These are phyloP conservation scores for Penicillium sumatraense DNA, from an alignment of 2,329 filamentous ascomycete genomes.

Conservation along the genomic window DNA sequence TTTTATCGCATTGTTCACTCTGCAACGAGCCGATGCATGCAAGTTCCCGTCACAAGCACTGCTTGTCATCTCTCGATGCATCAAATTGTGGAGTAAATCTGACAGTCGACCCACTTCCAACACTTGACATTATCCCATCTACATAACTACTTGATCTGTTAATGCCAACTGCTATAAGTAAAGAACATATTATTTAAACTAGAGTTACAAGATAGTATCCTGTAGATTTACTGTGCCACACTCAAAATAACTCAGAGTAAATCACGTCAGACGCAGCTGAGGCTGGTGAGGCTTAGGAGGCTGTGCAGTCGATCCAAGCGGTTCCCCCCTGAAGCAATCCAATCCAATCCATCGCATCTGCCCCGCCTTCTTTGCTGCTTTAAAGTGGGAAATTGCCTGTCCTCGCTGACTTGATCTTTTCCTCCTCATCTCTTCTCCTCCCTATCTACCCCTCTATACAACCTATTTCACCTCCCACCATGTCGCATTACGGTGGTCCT, in stretches of 20 bases:
- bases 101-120: conserved; percentile 2
- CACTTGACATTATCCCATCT: background rate
- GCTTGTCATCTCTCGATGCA: background rate
- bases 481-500: conserved; percentile 27
- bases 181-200: no score
- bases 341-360: background rate
- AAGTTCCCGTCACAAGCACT: background rate
- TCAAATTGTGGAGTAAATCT: background rate
- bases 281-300: conserved; percentile 13
- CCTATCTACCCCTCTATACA: background rate
- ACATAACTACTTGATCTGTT: background rate
- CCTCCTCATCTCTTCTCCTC: background rate
- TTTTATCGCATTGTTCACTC: no score
- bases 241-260: background rate
- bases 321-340: background rate
- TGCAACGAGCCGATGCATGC: background rate
- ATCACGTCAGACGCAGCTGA: background rate
- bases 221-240: no score
- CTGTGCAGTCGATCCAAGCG: conserved; percentile 14
- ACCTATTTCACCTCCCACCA: conserved; percentile 7
- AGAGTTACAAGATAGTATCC: no score
- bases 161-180: background rate
- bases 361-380: no score
- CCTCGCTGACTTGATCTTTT: background rate
- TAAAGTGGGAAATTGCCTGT: background rate